Conservation (phyloP, 768 basidiomycete species). For the Pleurotus salmoneostramineus region DNA sequence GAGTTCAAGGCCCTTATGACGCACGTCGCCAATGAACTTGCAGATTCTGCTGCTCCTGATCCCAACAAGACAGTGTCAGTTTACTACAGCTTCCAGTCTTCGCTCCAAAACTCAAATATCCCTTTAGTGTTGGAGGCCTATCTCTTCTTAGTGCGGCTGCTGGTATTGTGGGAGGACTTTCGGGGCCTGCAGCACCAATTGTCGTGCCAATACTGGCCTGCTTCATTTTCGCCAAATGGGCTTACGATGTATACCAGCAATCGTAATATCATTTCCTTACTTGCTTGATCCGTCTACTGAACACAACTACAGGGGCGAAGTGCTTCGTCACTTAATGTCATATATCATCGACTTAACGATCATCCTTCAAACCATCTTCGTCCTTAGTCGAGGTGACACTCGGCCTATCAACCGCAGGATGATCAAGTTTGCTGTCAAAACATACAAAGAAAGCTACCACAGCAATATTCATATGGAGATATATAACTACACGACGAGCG, state of each 20-base stretch:
- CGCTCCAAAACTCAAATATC: background rate
- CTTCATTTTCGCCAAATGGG: conserved; percentile 16
- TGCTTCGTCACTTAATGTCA: conserved; percentile 15
- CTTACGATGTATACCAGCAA: conserved; percentile 15
- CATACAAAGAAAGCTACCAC: conserved; percentile 1
- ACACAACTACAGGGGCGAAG: background rate
- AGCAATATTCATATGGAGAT: background rate
- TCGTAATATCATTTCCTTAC: conserved; percentile 11
- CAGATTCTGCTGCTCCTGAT: background rate
- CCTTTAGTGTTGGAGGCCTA: background rate
- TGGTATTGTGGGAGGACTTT: conserved; percentile 9
- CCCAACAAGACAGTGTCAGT: conserved; percentile 2
- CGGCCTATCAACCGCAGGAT: conserved; percentile 1
- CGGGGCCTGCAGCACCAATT: conserved; percentile 15
- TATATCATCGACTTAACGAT: conserved; percentile 22
- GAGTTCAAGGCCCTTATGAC: conserved; percentile 16
- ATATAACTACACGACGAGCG: background rate
- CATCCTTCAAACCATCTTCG: conserved; percentile 17
- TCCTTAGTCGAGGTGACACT: background rate
- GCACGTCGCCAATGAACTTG: conserved; percentile 9
- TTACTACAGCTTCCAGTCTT: background rate
- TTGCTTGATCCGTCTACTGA: background rate
- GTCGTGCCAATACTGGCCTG: conserved; percentile 16
- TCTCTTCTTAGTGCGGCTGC: conserved; percentile 6
- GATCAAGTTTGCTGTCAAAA: conserved; percentile 1